phyloP scores from a whole-genome alignment of 139 green algal genomes.

The Haematococcus sp. region DNA sequence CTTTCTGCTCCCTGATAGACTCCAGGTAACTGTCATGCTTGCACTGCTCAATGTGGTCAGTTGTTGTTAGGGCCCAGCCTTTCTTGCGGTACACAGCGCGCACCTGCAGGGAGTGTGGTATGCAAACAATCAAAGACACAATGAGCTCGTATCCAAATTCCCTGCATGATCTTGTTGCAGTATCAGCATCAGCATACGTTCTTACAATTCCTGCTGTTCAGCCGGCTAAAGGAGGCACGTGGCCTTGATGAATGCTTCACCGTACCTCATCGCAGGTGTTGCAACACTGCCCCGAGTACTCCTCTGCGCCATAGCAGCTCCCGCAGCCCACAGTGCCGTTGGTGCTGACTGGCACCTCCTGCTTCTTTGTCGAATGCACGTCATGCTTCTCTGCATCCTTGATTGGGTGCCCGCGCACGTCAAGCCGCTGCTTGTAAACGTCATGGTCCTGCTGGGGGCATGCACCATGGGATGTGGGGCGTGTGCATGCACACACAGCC shows the following conservation, averaged over 20 bases:
- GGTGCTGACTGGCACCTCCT: conserved; percentile 8
- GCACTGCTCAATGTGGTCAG: conserved; percentile 87
- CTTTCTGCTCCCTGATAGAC: conserved; percentile 72
- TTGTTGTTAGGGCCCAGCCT: conserved; percentile 73
- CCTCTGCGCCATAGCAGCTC: conserved; percentile 92
- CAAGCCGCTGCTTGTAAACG: conserved; percentile 76
- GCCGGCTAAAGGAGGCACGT: no score
- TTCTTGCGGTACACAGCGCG: conserved; percentile 70
- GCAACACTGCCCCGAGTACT: conserved; percentile 76
- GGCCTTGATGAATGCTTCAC: not conserved
- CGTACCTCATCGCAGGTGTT: conserved; percentile 92
- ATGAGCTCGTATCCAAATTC: no score
- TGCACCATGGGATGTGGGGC: not conserved
- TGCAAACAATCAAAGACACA: no score
- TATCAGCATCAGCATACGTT: not conserved
- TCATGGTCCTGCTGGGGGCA: conserved; percentile 67
- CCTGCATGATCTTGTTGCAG: no score
- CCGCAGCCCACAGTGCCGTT: conserved; percentile 58
- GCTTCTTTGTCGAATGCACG: conserved; percentile 42
- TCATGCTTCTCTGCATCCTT: conserved; percentile 62
- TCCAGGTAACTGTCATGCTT: conserved; percentile 71
- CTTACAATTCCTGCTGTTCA: not conserved
- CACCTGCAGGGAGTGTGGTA: conserved; percentile 61
- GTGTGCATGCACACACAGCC: not conserved
- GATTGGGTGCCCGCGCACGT: conserved; percentile 49